Base-by-base conservation (phyloP, 305 asterid species). In the Fraxinus greggii region DNA sequence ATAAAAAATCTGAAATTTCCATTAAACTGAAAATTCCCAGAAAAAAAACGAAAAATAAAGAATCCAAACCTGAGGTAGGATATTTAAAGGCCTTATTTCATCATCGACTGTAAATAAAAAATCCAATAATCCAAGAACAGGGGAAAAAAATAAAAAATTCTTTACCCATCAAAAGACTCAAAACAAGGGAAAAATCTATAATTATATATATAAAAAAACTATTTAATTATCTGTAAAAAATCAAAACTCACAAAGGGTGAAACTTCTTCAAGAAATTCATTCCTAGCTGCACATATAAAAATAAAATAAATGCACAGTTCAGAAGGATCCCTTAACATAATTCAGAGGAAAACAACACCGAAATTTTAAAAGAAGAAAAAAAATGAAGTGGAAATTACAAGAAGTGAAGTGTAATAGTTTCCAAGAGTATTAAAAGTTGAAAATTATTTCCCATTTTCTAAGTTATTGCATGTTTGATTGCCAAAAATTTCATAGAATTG, bases 211-310 rank as follows among this genome's bases (percentile, higher is more conserved):
- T 7, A 38, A 38, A 38, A 35, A 7, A 38, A 38, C 45, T 38
- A 8, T 38, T 38, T 38, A 38, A 38, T 38, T 38, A 0, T 38
- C 12, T 8, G 13, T 38, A 26, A 76, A 72, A 32, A 78, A 73
- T 24, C 45, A 73, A 72, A 29, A 92, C 97, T 92, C 85, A 94
- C 97, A 82, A 92, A 90, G 54, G 93, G 36, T 76, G 97, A 90
- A 35, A 85, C 91, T 81, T 91, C 95, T 82, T 92, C 94, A 76
- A 83, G 78, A 81, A 88, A 89, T 78, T 89, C 95, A 82, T 85
- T 85, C 82, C 88, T 88, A 63, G 95, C 97, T 93, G 92, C 31
- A n/a, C n/a, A n/a, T n/a, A n/a, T n/a, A n/a, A n/a, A n/a, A n/a
- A n/a, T n/a, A n/a, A n/a, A 72, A 77, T 5, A 48, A 65, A 83